Conservation (phyloP, 208 protist genomes). For the Acanthamoeba lenticulata region DNA sequence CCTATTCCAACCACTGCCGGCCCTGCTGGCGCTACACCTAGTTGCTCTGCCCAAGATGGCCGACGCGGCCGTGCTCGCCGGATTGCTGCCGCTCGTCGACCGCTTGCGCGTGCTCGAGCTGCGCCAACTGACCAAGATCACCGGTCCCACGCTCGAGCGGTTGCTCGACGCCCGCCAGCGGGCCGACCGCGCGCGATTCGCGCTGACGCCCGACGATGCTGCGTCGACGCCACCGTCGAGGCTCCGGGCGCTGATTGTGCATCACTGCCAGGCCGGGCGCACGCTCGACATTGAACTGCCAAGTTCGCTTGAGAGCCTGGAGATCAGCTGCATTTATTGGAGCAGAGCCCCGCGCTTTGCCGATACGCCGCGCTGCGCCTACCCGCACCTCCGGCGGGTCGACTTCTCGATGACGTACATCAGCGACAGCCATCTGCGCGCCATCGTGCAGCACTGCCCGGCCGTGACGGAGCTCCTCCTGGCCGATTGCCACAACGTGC, state of each 20-base stretch:
- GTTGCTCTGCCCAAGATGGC: background rate
- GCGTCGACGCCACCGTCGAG: background rate
- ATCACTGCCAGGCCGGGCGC: background rate
- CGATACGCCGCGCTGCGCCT: background rate
- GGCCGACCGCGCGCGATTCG: background rate
- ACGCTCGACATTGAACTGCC: background rate
- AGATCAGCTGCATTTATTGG: background rate
- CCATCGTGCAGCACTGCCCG: background rate
- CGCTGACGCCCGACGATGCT: background rate
- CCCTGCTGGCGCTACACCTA: background rate
- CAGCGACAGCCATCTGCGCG: background rate
- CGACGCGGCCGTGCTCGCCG: background rate
- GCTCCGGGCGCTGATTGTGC: background rate
- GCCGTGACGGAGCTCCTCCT: background rate
- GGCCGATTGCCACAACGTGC: background rate
- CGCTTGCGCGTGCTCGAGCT: background rate
- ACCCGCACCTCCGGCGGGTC: background rate
- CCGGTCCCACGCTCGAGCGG: background rate
- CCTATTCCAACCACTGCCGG: background rate
- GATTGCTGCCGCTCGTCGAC: background rate
- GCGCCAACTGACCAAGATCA: background rate
- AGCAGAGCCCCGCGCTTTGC: background rate
- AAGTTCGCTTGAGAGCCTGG: background rate
- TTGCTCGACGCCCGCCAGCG: background rate
- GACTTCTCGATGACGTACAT: background rate